Evolutionary conservation across 257 asterid species (phyloP).

Genomic region (Capsicum pubescens): DNA sequence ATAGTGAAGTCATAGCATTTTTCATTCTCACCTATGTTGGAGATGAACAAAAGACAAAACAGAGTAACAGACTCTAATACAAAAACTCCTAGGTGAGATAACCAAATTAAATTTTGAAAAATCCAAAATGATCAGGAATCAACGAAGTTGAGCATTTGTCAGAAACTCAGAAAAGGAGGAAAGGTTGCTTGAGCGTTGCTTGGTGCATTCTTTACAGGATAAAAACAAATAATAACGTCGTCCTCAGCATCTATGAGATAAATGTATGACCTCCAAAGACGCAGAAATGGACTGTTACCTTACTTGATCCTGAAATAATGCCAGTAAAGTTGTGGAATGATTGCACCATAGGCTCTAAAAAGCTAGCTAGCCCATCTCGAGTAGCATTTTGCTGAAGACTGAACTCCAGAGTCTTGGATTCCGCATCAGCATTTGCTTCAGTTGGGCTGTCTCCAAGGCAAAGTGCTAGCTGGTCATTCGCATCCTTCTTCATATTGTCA

Average conservation of each 20-base stretch:
- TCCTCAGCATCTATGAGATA: conserved; percentile 16
- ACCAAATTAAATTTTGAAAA: conserved; percentile 14
- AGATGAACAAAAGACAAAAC: conserved; percentile 1
- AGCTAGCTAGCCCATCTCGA: conserved; percentile 13
- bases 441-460: conserved; percentile 15
- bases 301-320: conserved; percentile 52
- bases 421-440: conserved; percentile 11
- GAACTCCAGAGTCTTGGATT: conserved; percentile 25
- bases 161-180: conserved; percentile 4
- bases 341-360: conserved; percentile 7
- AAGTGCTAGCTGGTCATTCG: conserved; percentile 36
- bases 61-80: neutral
- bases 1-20: neutral
- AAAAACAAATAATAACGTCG: neutral
- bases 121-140: neutral
- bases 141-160: neutral
- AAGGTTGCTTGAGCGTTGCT: neutral
- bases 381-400: conserved; percentile 10
- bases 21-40: neutral
- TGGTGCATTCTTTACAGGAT: conserved; percentile 10
- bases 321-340: conserved; percentile 31
- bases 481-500: conserved; percentile 21
- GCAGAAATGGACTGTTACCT: conserved; percentile 45
- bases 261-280: conserved; percentile 5
- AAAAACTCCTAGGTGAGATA: neutral